Evolutionary conservation across 2,329 filamentous ascomycete species (phyloP).

Genomic region (Neonectria punicea): DNA sequence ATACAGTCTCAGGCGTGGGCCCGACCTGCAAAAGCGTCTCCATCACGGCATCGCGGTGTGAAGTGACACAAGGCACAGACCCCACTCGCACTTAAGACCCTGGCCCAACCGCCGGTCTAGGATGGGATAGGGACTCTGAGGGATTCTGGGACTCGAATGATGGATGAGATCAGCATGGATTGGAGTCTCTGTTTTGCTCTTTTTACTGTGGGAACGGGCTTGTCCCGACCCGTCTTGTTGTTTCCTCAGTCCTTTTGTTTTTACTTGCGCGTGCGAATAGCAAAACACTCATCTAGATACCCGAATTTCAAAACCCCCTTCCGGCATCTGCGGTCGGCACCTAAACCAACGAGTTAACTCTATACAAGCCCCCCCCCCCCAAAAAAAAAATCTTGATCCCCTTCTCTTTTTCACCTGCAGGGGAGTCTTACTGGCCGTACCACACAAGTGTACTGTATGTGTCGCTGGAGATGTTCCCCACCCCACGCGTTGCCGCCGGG

Average conservation of each 20-base stretch:
- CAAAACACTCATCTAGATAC: slow-evolving; percentile 22
- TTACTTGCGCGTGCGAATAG: background rate
- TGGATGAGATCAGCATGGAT: background rate
- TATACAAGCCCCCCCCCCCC: background rate
- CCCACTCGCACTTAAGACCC: slow-evolving; percentile 7
- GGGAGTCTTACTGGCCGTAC: background rate
- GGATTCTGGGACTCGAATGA: background rate
- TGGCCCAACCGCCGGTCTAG: background rate
- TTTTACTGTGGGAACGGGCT: background rate
- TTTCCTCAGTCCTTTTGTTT: background rate
- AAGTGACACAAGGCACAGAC: slow-evolving; percentile 32
- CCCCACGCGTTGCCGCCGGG: slow-evolving; percentile 1
- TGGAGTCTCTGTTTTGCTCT: background rate
- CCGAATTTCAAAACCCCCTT: slow-evolving; percentile 9
- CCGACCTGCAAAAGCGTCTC: background rate
- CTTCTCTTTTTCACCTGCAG: background rate
- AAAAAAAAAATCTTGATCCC: background rate
- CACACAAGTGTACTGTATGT: background rate
- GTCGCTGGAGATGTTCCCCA: background rate
- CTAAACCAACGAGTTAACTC: background rate
- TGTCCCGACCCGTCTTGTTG: background rate
- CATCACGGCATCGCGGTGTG: slow-evolving; percentile 36
- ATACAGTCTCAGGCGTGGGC: background rate
- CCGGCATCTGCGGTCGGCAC: background rate
- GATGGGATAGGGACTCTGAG: background rate